Base-by-base conservation (phyloP, 805 yeast genomes). In the Cyberlindnera amylophila region DNA sequence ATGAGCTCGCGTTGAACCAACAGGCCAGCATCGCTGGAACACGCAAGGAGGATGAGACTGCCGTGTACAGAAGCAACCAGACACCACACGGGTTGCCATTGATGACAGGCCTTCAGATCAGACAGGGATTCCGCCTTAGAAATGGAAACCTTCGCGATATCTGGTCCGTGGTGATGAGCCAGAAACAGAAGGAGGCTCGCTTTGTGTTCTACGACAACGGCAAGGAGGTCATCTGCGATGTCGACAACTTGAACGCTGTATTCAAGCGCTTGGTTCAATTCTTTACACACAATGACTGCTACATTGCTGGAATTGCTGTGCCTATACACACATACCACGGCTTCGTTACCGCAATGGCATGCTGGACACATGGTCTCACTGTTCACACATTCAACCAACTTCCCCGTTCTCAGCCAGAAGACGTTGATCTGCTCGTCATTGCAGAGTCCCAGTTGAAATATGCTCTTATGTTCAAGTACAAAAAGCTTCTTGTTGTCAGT, bases 81-180 rank as follows among this genome's bases (percentile, higher is more conserved):
- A 77, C 85, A 26, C 93, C 90, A 17, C 80, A 77, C 57, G 86
- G 87, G 5, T 59, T 76, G 45, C 82, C 86, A 0, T 67, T 89
- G 42, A 70, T 82, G 17, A 74, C 85, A 2, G 95, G 95, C 0
- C 63, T 86, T 42, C 77, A 78, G 35, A 73, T 89, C 18, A 71
- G 86, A 33, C 69, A 74, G 19, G 80, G 77, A 28, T 84, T 82
- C 58, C 75, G 74, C 49, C 57, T 83, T 17, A 69, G 96, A 52
- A 82, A 85, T 58, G 96, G 96, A 3, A 81, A 77, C 51, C 58
- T 87, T 44, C 72, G 75, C 47, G 96, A 87, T 64, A 58, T 86
- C 4, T 86, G 93, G 90, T 75, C 70, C 41, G 63, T 80, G 12
- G 71, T 74, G 10, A 56, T 66, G 60, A 57, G 59, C 28, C 55